Evolutionary conservation across 257 asterid genomes (phyloP), one percentile per base, ranked within the genome.

Genomic region (Petunia secreta): DNA sequence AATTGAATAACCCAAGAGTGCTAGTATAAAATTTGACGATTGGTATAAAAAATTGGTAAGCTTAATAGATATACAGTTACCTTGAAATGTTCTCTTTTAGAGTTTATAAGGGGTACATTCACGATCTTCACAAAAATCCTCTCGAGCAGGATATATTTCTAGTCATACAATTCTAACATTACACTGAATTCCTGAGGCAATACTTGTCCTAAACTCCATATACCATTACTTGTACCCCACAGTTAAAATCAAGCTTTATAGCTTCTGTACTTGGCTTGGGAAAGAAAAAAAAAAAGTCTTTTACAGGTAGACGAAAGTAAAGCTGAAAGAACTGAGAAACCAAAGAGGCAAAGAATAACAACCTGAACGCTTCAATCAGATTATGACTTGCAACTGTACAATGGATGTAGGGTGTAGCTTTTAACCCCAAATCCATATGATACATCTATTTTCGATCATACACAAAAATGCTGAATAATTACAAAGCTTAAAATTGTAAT

Each of bases 401-500:
- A 50, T 39, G 62, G 71, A 80, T 66, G 13, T 15, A 46, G 63
- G 44, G 46, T 58, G 60, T 44, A 46, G 64, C 58, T 57, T 57
- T 48, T 46, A 62, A 63, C 64, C 73, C 75, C 76, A 37, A 34
- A 69, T 82, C 75, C 85, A 64, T 40, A 44, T n/a, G 50, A 48
- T 38, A 48, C 3, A 40, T 63, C 71, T 41, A 65, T 54, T 41
- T 54, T 38, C 9, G 7, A 80, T 65, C 80, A 43, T 82, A 67
- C 82, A 82, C 78, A 82, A 59, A 75, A 36, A 53, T 84, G 80
- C 43, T 16, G 2, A 57, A 79, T 85, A 78, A 65, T 62, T 82
- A 75, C 83, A 82, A 60, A 77, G 80, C 69, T 53, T 38, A 38
- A 81, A 85, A 10, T 6, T 60, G 58, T 73, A 77, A 25, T 50